These are phyloP conservation scores for Barnettozyma siamensis DNA, from an alignment of 805 yeast genomes.

Conservation along the genomic window DNA sequence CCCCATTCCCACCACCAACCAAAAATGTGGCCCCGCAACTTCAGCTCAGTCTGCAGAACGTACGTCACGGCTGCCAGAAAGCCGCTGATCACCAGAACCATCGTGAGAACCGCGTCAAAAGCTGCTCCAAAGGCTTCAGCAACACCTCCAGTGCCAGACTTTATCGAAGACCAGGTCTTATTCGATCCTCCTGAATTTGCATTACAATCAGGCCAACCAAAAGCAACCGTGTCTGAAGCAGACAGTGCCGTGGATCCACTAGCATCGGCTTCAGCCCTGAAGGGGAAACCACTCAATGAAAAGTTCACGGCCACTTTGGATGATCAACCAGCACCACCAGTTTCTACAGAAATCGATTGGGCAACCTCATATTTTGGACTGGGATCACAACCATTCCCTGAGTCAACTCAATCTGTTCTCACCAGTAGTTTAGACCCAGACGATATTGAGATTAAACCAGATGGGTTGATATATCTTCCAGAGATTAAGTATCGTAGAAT, in stretches of 20 bases:
- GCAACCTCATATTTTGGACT: conserved; percentile 81
- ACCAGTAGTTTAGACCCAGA: conserved; percentile 54
- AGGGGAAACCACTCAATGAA: conserved; percentile 16
- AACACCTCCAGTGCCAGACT: not conserved
- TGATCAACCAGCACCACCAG: conserved; percentile 17
- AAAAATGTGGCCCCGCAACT: conserved; percentile 1
- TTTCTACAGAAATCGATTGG: conserved; percentile 53
- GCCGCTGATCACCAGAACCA: conserved; percentile 2
- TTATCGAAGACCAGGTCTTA: conserved; percentile 3
- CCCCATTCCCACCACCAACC: no score
- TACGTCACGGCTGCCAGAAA: conserved; percentile 6
- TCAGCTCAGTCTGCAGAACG: not conserved
- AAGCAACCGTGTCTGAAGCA: not conserved
- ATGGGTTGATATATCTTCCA: conserved; percentile 86
- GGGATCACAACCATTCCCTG: conserved; percentile 70
- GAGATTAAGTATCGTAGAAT: conserved; percentile 93
- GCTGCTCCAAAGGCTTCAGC: not conserved
- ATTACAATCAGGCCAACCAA: conserved; percentile 20
- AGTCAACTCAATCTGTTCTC: conserved; percentile 53
- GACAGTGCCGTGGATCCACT: not conserved
- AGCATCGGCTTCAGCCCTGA: conserved; percentile 6
- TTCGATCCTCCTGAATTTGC: conserved; percentile 22
- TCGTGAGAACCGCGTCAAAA: conserved; percentile 1
- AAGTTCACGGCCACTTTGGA: conserved; percentile 18
- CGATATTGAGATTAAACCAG: conserved; percentile 93